Conservation (phyloP, 2,329 filamentous ascomycete genomes). For the Neonectria punicea region DNA sequence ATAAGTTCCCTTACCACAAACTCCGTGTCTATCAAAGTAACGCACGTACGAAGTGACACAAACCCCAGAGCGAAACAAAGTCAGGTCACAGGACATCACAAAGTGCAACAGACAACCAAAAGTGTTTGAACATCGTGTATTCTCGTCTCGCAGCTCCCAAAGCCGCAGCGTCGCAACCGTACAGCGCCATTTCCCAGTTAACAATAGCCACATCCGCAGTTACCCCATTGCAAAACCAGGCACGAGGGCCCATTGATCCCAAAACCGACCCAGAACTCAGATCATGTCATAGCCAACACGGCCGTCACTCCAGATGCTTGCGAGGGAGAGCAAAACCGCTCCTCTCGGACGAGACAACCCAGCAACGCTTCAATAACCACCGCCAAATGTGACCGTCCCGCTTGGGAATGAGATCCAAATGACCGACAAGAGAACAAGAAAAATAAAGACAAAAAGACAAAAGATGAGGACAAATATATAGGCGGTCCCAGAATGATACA, state of each 20-base stretch:
- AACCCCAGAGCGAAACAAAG: neutral
- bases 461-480: slow-evolving; percentile 45
- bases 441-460: slow-evolving; percentile 33
- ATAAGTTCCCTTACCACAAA: neutral
- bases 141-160: slow-evolving; percentile 48
- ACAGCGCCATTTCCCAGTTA: slow-evolving; percentile 48
- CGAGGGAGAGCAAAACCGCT: slow-evolving; percentile 39
- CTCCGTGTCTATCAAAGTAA: neutral
- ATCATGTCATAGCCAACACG: slow-evolving; percentile 47
- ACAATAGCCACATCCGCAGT: slow-evolving; percentile 46
- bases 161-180: slow-evolving; percentile 46
- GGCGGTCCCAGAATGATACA: slow-evolving; percentile 43
- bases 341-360: slow-evolving; percentile 43
- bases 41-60: neutral
- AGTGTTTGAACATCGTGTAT: slow-evolving; percentile 51
- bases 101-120: neutral
- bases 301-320: slow-evolving; percentile 47
- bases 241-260: slow-evolving; percentile 48
- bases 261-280: slow-evolving; percentile 47
- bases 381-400: slow-evolving; percentile 32
- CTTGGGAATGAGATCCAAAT: slow-evolving; percentile 19
- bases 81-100: slow-evolving; percentile 2
- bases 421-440: slow-evolving; percentile 28
- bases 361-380: slow-evolving; percentile 42
- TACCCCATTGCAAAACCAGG: slow-evolving; percentile 50